Base-by-base conservation (phyloP, 148 eudicot species). In the Tetragonia tetragonoides region DNA sequence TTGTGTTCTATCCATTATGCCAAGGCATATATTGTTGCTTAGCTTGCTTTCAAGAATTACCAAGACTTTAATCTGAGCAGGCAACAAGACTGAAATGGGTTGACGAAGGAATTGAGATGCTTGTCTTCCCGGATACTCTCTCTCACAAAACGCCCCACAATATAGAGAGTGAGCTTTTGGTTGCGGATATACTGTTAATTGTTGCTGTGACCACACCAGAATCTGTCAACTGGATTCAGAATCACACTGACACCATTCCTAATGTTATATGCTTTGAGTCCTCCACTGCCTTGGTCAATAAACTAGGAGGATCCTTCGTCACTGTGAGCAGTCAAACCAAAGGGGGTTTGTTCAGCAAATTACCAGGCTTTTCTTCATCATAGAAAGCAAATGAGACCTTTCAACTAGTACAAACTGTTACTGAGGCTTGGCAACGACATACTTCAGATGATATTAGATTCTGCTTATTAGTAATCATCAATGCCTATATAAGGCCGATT, bases 361-460 rank as follows among this genome's bases (percentile, higher is more conserved):
- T 90, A 56, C 23, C 62, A 16, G 80, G 78, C 24, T 53, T 88
- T 41, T 73, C 85, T 73, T 80, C 66, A 78, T 74, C 85, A 3
- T 78, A 83, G 62, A 83, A 84, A 78, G 40, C 17, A 8, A 79
- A 84, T 15, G 88, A 88, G 72, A 75, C 87, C 16, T 77, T 34
- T 64, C 88, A 91, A 81, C 66, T 90, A 23, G 80, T 83, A 67
- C 72, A 62, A 78, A 87, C 97, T 47, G 80, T 93, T 60, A 79
- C 81, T 14, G 93, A 91, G 74, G 93, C 98, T 60, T 96, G 99
- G 99, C 85, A 87, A 60, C 84, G 99, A 63, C 86, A 87, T 73
- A 96, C 92, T 70, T 93, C 98, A 15, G 98, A 96, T 80, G 99
- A 96, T 82, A 91, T 96, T 75, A 83, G 97, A 83, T 96, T 96